These are phyloP conservation scores for Alternaria viburni DNA, from an alignment of 2,329 filamentous ascomycete genomes.

Conservation along the genomic window DNA sequence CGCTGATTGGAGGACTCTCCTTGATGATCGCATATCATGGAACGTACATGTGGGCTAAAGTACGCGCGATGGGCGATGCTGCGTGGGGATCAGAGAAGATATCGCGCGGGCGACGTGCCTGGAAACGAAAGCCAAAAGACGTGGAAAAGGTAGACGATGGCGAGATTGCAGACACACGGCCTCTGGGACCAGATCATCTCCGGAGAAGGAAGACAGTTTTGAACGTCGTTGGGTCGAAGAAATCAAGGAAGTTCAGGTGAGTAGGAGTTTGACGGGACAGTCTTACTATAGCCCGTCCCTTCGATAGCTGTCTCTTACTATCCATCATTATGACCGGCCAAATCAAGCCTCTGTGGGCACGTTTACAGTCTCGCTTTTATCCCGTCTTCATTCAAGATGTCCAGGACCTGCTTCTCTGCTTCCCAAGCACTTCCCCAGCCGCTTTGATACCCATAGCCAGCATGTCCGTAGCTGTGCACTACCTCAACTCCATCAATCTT, in stretches of 20 bases:
- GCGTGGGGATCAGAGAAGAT: background rate
- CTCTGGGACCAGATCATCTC: background rate
- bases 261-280: background rate
- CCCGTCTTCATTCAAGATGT: slow-evolving; percentile 22
- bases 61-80: background rate
- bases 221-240: background rate
- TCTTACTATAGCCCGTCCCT: background rate
- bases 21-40: background rate
- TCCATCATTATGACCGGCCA: background rate
- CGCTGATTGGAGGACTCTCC: background rate
- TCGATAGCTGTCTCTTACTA: background rate
- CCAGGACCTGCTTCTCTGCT: slow-evolving; percentile 48
- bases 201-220: background rate
- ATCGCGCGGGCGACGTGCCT: background rate
- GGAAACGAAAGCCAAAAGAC: background rate
- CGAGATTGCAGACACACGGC: background rate
- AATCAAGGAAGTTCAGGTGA: background rate
- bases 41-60: background rate
- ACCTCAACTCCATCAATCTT: slow-evolving; percentile 66
- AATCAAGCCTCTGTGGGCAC: background rate
- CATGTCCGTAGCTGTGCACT: slow-evolving; percentile 84
- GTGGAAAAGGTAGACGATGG: background rate
- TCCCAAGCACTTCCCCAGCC: slow-evolving; percentile 52
- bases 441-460: slow-evolving; percentile 74
- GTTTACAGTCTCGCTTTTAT: slow-evolving; percentile 11